Conservation (phyloP, 129 eudicot genomes). For the Oenanthe sinensis region DNA sequence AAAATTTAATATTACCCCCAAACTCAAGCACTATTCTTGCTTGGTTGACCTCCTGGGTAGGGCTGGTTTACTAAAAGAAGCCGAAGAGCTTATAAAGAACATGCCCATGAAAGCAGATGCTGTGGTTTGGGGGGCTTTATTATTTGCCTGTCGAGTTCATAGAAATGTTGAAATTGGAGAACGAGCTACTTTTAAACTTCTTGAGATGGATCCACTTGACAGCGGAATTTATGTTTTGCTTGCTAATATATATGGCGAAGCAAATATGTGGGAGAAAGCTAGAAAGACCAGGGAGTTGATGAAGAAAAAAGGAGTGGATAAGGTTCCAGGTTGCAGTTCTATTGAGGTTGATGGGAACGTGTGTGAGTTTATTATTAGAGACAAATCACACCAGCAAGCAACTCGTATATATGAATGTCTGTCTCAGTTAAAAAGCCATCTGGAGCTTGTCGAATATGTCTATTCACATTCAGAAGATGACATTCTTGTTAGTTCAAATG, state of each 20-base stretch:
- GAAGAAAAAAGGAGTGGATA: constrained; percentile 9
- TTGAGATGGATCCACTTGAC: constrained; percentile 15
- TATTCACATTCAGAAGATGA: constrained; percentile 2
- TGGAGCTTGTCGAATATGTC: not conserved
- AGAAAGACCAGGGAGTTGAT: constrained; percentile 6
- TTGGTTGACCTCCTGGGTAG: constrained; percentile 28
- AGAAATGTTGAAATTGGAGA: constrained; percentile 10
- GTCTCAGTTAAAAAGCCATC: constrained; percentile 5
- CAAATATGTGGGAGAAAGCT: constrained; percentile 12
- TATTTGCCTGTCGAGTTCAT: constrained; percentile 18
- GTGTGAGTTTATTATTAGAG: constrained; percentile 8
- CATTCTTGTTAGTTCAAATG: not conserved
- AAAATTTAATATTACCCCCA: not conserved
- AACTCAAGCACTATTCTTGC: constrained; percentile 21
- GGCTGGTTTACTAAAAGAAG: constrained; percentile 24
- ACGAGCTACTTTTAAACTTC: constrained; percentile 9
- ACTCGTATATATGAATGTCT: constrained; percentile 6
- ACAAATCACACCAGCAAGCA: constrained; percentile 13
- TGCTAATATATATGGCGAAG: constrained; percentile 10
- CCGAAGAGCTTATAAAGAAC: constrained; percentile 19
- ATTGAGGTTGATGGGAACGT: constrained; percentile 9
- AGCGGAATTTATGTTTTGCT: constrained; percentile 7
- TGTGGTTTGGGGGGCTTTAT: constrained; percentile 28
- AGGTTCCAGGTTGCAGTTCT: constrained; percentile 13
- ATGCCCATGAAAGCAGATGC: constrained; percentile 32